These are phyloP conservation scores for Alternaria longipes DNA, from an alignment of 2,329 filamentous ascomycete species.

Conservation along the genomic window DNA sequence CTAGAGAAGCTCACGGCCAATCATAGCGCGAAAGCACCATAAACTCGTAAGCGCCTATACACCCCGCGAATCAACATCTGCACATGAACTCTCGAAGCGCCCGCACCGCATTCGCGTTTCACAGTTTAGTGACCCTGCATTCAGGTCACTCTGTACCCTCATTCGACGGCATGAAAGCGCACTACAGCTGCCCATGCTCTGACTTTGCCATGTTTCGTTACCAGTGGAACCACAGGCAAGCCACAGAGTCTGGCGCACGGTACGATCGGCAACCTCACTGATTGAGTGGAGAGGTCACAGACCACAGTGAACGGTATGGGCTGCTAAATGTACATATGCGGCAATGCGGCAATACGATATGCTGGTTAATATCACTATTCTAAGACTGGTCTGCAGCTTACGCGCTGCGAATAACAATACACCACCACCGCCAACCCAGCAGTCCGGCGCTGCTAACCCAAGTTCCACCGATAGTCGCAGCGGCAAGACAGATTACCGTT, in stretches of 20 bases:
- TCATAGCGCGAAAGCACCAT: conserved; percentile 13
- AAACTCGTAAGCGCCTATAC: conserved; percentile 41
- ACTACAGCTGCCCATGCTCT: conserved; percentile 9
- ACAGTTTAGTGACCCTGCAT: conserved; percentile 31
- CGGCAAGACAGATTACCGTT: conserved; percentile 34
- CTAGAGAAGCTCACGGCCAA: conserved; percentile 17
- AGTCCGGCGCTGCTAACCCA: conserved; percentile 10
- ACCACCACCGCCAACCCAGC: conserved; percentile 18
- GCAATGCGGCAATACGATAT: conserved; percentile 15
- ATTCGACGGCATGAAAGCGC: conserved; percentile 24
- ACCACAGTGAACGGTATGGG: conserved; percentile 12
- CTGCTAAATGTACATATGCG: conserved; percentile 25
- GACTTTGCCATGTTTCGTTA: conserved; percentile 10
- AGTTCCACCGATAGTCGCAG: conserved; percentile 22
- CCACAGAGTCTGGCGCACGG: conserved; percentile 17
- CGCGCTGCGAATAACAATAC: conserved; percentile 36
- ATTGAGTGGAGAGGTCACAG: conserved; percentile 7
- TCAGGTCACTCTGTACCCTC: conserved; percentile 13
- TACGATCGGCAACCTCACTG: conserved; percentile 13
- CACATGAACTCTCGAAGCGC: conserved; percentile 38
- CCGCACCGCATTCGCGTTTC: conserved; percentile 36
- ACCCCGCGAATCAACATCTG: conserved; percentile 34
- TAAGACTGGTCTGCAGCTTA: conserved; percentile 30
- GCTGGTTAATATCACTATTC: conserved; percentile 31
- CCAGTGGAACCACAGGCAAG: conserved; percentile 12